A percentile compares a stretch with the other conserved stretches of the same genome.
These are phyloP conservation scores for Capronia americana DNA, from an alignment of 2,329 filamentous ascomycete genomes.

Conservation along the genomic window DNA sequence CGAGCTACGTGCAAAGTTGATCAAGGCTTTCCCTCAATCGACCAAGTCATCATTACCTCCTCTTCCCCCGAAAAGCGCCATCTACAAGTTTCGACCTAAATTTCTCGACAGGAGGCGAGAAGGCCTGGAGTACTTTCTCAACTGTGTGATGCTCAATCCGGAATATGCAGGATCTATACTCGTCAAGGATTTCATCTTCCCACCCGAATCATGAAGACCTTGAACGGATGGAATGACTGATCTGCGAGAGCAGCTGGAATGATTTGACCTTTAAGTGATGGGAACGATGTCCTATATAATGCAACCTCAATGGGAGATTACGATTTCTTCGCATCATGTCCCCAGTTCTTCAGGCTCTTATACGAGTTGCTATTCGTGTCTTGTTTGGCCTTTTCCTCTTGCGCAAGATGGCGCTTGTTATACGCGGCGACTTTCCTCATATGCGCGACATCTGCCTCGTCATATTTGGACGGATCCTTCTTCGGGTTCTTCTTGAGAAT, in stretches of 20 bases:
- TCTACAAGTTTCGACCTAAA: constrained; percentile 77
- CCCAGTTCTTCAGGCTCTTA: constrained; percentile 66
- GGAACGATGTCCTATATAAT: background rate
- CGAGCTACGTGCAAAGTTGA: constrained; percentile 74
- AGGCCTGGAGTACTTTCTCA: constrained; percentile 90
- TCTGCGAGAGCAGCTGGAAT: background rate
- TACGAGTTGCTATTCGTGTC: constrained; percentile 63
- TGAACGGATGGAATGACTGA: background rate
- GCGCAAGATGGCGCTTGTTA: constrained; percentile 70
- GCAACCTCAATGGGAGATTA: constrained; percentile 2
- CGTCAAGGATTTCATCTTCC: constrained; percentile 86
- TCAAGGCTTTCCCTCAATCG: constrained; percentile 82
- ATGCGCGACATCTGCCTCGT: constrained; percentile 62
- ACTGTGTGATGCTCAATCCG: constrained; percentile 89
- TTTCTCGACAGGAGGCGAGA: constrained; percentile 85
- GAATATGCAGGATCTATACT: constrained; percentile 92
- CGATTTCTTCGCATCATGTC: constrained; percentile 30
- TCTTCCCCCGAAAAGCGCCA: constrained; percentile 87
- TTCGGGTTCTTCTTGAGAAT: constrained; percentile 68
- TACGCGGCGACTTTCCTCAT: constrained; percentile 70
- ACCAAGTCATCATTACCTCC: constrained; percentile 72
- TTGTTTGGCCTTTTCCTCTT: constrained; percentile 65
- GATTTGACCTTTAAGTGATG: background rate
- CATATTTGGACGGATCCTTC: constrained; percentile 63
- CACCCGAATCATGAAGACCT: constrained; percentile 38